Conservation (phyloP, 805 yeast species). For the Wickerhamiella domercqiae region DNA sequence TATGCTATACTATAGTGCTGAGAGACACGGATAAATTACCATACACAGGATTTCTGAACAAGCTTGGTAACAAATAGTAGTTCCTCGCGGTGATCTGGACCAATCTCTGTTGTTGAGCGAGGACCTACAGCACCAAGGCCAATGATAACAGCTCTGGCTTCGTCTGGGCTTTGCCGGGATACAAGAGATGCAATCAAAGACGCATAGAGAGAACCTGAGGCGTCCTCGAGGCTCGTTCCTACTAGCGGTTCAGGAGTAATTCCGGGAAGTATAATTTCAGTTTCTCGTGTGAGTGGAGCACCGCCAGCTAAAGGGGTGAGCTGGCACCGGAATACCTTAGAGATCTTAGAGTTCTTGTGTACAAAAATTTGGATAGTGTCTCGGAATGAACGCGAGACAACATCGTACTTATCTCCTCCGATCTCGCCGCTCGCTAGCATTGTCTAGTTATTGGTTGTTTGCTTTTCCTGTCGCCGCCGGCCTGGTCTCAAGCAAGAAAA, state of each 20-base stretch:
- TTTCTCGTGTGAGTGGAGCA: slow-evolving; percentile 1
- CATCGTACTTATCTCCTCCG: slow-evolving; percentile 18
- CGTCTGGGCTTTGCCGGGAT: slow-evolving; percentile 21
- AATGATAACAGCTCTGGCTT: slow-evolving; percentile 19
- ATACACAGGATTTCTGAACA: slow-evolving; percentile 20
- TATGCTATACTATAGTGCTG: no score
- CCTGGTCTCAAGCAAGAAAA: no score
- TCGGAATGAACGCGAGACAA: slow-evolving; percentile 18
- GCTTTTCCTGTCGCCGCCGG: no score
- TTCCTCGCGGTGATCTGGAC: slow-evolving; percentile 18
- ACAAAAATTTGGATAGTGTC: slow-evolving; percentile 23
- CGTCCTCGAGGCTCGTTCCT: slow-evolving; percentile 16
- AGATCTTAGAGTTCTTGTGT: slow-evolving; percentile 19
- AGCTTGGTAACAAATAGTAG: slow-evolving; percentile 19
- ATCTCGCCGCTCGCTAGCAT: slow-evolving; percentile 7
- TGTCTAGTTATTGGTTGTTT: slow-evolving; percentile 2
- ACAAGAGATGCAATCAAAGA: slow-evolving; percentile 21
- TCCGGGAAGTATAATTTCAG: slow-evolving; percentile 7
- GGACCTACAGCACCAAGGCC: slow-evolving; percentile 22
- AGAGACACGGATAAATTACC: slow-evolving; percentile 15
- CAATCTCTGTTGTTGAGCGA: slow-evolving; percentile 11
- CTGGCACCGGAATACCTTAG: slow-evolving; percentile 17
- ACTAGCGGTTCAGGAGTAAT: slow-evolving; percentile 15
- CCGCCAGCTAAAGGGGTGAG: slow-evolving; percentile 17
- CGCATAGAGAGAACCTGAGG: slow-evolving; percentile 20